Conservation (phyloP, 163 green algal species). For the Scenedesmus sp. region DNA sequence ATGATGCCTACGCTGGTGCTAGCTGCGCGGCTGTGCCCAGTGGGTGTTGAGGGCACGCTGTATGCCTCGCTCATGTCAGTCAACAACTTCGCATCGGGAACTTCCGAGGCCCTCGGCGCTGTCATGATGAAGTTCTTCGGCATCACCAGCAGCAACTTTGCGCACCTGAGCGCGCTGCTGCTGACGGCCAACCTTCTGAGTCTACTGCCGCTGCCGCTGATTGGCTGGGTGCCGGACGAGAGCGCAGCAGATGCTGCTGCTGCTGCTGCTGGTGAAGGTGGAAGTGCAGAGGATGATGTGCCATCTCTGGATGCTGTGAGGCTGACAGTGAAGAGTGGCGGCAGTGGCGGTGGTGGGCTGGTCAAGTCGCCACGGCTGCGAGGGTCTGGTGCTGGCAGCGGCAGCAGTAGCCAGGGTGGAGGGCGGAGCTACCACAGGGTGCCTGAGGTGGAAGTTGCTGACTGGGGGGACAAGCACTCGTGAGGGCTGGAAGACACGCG, state of each 20-base stretch:
- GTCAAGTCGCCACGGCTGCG: neutral
- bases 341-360: neutral
- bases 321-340: neutral
- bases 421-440: neutral
- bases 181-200: conserved; percentile 31
- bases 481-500: neutral
- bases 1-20: conserved; percentile 47
- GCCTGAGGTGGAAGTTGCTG: neutral
- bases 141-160: conserved; percentile 42
- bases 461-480: neutral
- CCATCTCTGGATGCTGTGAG: neutral
- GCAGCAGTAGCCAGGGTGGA: neutral
- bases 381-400: neutral
- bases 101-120: neutral
- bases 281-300: neutral
- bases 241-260: neutral
- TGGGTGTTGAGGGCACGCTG: conserved; percentile 21
- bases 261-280: neutral
- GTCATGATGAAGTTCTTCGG: conserved; percentile 32
- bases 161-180: conserved; percentile 20
- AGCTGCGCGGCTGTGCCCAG: conserved; percentile 23
- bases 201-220: conserved; percentile 32
- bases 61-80: conserved; percentile 36
- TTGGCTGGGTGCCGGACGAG: conserved; percentile 41
- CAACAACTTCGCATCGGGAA: conserved; percentile 20